These are phyloP conservation scores for Eucalyptus pauciflora DNA, from an alignment of 345 rosid genomes.

Conservation along the genomic window DNA sequence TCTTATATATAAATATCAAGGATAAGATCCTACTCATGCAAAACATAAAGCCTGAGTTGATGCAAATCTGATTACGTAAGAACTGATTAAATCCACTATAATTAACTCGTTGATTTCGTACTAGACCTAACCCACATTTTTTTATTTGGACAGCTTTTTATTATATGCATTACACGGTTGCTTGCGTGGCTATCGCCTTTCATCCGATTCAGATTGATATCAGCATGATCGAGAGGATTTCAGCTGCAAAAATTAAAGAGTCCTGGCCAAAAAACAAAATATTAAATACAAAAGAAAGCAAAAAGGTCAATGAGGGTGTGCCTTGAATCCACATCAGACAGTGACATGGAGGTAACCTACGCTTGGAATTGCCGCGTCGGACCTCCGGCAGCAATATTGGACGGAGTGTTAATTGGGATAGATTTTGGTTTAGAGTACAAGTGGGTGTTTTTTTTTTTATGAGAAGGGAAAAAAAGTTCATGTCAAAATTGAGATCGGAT, in stretches of 20 bases:
- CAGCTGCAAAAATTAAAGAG: background rate
- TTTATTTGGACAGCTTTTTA: background rate
- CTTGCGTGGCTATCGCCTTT: background rate
- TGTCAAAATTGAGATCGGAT: background rate
- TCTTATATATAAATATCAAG: background rate
- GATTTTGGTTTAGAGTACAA: background rate
- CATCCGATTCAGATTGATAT: background rate
- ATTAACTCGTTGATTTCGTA: background rate
- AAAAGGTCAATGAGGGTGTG: background rate
- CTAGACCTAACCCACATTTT: background rate
- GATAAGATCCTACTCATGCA: background rate
- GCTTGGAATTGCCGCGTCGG: background rate
- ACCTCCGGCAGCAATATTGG: background rate
- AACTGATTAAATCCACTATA: background rate
- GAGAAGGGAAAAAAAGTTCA: background rate
- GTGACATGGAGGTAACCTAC: background rate
- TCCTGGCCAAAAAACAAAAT: background rate
- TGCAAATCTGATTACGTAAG: background rate
- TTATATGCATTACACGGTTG: background rate
- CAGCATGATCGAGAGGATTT: background rate
- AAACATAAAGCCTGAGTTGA: background rate
- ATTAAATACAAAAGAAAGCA: background rate
- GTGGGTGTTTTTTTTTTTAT: background rate
- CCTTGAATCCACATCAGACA: background rate
- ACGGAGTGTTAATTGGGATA: background rate